Evolutionary conservation across 306 rosid genomes (phyloP).

Genomic region (Parietaria judaica): DNA sequence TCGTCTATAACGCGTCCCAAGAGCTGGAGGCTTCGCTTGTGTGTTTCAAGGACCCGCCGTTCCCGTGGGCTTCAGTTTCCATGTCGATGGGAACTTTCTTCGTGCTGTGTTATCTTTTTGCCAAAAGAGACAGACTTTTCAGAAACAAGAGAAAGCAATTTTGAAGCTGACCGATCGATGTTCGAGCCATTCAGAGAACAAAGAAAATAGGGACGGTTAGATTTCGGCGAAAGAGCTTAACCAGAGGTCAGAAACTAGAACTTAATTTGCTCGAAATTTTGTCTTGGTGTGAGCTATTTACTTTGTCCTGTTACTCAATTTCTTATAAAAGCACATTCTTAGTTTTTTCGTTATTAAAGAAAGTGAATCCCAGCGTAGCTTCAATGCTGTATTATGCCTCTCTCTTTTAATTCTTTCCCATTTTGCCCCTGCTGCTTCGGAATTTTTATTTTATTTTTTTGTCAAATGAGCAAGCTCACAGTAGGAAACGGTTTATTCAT

Average conservation of each 20-base stretch:
- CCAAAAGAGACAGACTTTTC: slow-evolving; percentile 55
- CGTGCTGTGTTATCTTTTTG: slow-evolving; percentile 56
- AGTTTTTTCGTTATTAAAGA: neutral
- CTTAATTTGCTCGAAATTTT: slow-evolving; percentile 27
- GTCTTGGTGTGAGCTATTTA: slow-evolving; percentile 14
- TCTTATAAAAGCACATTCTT: neutral
- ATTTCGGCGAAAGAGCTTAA: slow-evolving; percentile 43
- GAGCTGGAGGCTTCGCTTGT: slow-evolving; percentile 83
- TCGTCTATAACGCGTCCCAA: slow-evolving; percentile 66
- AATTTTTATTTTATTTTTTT: no score
- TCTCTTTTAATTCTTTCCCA: neutral
- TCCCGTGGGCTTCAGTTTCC: slow-evolving; percentile 65
- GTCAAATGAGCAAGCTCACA: no score
- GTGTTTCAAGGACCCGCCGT: slow-evolving; percentile 86
- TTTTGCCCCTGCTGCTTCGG: no score
- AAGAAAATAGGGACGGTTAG: slow-evolving; percentile 35
- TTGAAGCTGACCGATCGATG: slow-evolving; percentile 39
- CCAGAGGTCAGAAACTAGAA: slow-evolving; percentile 23
- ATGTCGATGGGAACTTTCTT: slow-evolving; percentile 37
- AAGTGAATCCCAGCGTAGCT: neutral
- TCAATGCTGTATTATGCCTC: neutral
- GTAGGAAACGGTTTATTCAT: no score
- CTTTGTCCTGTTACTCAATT: slow-evolving; percentile 13
- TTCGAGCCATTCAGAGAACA: slow-evolving; percentile 41
- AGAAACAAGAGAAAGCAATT: slow-evolving; percentile 90